These are phyloP conservation scores for Tephrocybe sp. DNA, from an alignment of 768 basidiomycete genomes.

Conservation along the genomic window DNA sequence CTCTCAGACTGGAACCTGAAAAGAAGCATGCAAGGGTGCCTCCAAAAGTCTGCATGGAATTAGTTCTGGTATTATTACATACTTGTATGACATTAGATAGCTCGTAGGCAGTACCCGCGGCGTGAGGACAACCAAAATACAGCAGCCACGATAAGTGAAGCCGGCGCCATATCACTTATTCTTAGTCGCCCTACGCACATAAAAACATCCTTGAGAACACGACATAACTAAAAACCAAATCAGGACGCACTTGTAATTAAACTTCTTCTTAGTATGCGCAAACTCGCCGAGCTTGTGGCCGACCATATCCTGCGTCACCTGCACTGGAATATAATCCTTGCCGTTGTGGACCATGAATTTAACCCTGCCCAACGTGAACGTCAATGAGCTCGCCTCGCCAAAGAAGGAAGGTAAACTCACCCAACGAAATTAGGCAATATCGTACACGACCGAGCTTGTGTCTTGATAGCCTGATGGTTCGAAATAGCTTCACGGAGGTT, in stretches of 20 bases:
- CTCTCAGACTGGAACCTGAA: no score
- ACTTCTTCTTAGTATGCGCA: constrained; percentile 83
- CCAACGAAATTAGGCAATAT: constrained; percentile 96
- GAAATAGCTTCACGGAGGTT: constrained; percentile 78
- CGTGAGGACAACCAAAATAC: background rate
- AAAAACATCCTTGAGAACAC: background rate
- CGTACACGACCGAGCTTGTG: constrained; percentile 85
- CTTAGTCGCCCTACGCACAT: constrained; percentile 15
- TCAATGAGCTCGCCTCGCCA: no score
- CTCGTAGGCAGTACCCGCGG: background rate
- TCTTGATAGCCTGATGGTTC: constrained; percentile 84
- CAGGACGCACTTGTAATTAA: constrained; percentile 74
- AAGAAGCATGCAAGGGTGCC: no score
- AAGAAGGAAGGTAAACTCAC: constrained; percentile 39
- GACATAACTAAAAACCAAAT: background rate
- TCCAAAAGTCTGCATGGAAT: background rate
- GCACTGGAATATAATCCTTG: constrained; percentile 81
- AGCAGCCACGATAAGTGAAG: background rate
- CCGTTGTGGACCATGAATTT: constrained; percentile 95
- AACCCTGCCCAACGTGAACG: constrained; percentile 42
- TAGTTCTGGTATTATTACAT: background rate
- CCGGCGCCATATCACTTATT: constrained; percentile 13
- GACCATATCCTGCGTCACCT: constrained; percentile 95
- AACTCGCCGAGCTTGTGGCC: constrained; percentile 98
- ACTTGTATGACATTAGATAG: background rate